Percentiles rank a stretch among this genome's conserved stretches.
Evolutionary conservation across 495 filamentous ascomycete species (phyloP).

Genomic region (Aspergillus avenaceus): DNA sequence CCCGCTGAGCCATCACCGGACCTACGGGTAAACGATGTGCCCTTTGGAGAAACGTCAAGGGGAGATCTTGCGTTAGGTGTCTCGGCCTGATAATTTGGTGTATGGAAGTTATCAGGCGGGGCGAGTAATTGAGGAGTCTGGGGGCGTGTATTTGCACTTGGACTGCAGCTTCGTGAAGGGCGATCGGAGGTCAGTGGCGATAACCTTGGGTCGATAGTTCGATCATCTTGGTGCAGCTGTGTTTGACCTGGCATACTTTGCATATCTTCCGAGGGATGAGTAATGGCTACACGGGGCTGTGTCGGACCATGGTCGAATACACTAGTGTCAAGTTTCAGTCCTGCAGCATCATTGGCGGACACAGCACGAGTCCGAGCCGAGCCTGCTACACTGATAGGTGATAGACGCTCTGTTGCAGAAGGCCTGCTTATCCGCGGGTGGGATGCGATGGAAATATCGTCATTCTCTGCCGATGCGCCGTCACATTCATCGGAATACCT

Average conservation of each 20-base stretch:
- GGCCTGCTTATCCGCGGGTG: constrained; percentile 35
- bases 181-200: constrained; percentile 38
- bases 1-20: constrained; percentile 8
- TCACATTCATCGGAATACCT: constrained; percentile 69
- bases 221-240: constrained; percentile 18
- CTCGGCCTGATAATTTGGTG: constrained; percentile 31
- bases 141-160: constrained; percentile 8
- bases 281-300: constrained; percentile 28
- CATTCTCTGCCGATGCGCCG: constrained; percentile 38
- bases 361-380: constrained; percentile 53
- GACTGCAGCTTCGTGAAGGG: constrained; percentile 21
- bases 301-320: constrained; percentile 13
- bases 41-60: constrained; percentile 30
- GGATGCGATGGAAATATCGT: constrained; percentile 47
- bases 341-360: constrained; percentile 59
- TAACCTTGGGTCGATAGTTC: constrained; percentile 14
- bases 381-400: constrained; percentile 26
- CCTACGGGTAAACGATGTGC: constrained; percentile 11
- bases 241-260: constrained; percentile 4
- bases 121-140: constrained; percentile 31
- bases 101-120: constrained; percentile 31
- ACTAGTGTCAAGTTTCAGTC: constrained; percentile 38
- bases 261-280: constrained; percentile 29
- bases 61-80: constrained; percentile 23
- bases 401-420: constrained; percentile 23